These are phyloP conservation scores for Euphrasia arctica DNA, from an alignment of 305 asterid species.

Conservation along the genomic window DNA sequence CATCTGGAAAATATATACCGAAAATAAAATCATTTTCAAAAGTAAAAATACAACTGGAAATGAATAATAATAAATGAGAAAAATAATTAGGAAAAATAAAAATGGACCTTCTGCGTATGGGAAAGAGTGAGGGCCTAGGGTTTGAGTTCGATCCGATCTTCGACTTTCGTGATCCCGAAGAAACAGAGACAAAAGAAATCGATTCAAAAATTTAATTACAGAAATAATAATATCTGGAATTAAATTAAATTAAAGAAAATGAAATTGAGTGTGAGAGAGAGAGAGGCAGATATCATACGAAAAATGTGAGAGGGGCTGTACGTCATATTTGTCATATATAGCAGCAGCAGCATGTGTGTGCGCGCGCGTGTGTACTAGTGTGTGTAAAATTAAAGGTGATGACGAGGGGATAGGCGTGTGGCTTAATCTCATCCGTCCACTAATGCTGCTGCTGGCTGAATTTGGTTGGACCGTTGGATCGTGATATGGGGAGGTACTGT, in stretches of 20 bases:
- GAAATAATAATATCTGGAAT: slow-evolving; percentile 10
- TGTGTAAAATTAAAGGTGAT: slow-evolving; percentile 17
- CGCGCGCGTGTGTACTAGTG: slow-evolving; percentile 20
- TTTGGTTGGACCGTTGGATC: slow-evolving; percentile 31
- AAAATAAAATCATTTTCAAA: neutral
- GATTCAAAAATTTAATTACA: neutral
- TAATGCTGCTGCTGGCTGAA: neutral
- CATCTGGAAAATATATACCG: slow-evolving; percentile 21
- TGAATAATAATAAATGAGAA: neutral
- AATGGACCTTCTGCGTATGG: slow-evolving; percentile 42
- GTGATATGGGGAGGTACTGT: neutral
- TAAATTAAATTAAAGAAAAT: slow-evolving; percentile 1
- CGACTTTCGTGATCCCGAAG: slow-evolving; percentile 36
- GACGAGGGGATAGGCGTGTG: slow-evolving; percentile 22
- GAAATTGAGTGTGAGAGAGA: slow-evolving; percentile 5
- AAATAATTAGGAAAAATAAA: neutral
- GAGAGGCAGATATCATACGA: slow-evolving; percentile 21
- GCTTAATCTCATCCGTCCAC: slow-evolving; percentile 28
- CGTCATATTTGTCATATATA: slow-evolving; percentile 33
- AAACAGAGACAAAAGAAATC: neutral
- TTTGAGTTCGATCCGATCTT: slow-evolving; percentile 64
- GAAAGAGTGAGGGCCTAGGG: slow-evolving; percentile 46
- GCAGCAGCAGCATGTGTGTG: slow-evolving; percentile 20
- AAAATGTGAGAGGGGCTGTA: slow-evolving; percentile 11
- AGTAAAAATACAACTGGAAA: neutral